These are phyloP conservation scores for Rhododendron simsii DNA, from an alignment of 148 eudicot species.

Conservation along the genomic window DNA sequence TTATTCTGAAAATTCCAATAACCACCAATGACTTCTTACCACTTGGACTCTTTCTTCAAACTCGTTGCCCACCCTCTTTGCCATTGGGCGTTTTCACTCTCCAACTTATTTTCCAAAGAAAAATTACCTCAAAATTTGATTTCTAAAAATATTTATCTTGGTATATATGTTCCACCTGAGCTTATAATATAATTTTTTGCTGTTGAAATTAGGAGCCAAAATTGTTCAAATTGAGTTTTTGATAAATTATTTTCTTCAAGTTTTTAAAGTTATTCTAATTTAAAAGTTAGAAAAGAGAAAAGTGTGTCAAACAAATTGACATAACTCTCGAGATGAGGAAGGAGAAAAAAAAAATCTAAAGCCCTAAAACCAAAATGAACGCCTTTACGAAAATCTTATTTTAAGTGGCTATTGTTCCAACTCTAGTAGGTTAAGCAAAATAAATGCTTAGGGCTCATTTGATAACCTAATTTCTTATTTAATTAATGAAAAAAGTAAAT, in stretches of 20 bases:
- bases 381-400: not conserved
- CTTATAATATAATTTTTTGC: not conserved
- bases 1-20: conserved; percentile 20
- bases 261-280: not conserved
- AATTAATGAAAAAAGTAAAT: not conserved
- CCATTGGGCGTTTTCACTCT: not conserved
- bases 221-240: not conserved
- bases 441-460: not conserved
- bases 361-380: not conserved
- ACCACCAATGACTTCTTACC: conserved; percentile 18
- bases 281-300: not conserved
- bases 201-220: not conserved
- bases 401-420: not conserved
- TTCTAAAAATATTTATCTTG: not conserved
- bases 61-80: not conserved
- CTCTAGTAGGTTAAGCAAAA: not conserved
- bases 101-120: not conserved
- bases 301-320: not conserved
- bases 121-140: not conserved
- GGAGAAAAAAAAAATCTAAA: not conserved
- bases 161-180: not conserved
- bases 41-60: conserved; percentile 5
- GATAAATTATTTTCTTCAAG: not conserved
- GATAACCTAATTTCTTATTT: not conserved
- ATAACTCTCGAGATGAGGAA: not conserved